Percentiles rank a stretch among this genome's conserved stretches.
Evolutionary conservation across 768 basidiomycete species (phyloP).

Genomic region (Rhizopogon roseolus): DNA sequence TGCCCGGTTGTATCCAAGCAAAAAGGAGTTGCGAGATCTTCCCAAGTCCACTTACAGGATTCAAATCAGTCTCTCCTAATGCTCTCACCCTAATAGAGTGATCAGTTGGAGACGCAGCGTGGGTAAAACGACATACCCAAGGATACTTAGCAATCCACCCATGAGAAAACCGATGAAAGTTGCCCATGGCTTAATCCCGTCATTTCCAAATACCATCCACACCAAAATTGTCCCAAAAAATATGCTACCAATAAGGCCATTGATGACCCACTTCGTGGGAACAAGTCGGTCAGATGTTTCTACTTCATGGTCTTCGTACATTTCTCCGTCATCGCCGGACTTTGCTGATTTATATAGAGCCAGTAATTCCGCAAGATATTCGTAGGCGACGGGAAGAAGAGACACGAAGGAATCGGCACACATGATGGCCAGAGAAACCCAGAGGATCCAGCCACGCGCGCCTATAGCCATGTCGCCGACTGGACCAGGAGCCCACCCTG

Average conservation of each 20-base stretch:
- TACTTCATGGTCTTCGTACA: conserved; percentile 52
- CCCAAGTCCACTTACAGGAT: conserved; percentile 88
- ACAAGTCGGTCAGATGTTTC: conserved; percentile 82
- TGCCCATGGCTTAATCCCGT: conserved; percentile 95
- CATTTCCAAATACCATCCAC: conserved; percentile 84
- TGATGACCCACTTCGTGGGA: conserved; percentile 70
- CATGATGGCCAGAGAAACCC: conserved; percentile 95
- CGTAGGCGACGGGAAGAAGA: conserved; percentile 67
- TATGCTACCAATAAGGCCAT: conserved; percentile 61
- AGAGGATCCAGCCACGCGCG: conserved; percentile 96
- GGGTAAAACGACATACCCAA: conserved; percentile 55
- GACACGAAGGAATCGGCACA: conserved; percentile 87
- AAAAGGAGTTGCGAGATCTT: conserved; percentile 95
- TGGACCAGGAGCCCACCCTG: conserved; percentile 91
- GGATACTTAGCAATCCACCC: conserved; percentile 79
- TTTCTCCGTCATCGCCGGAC: conserved; percentile 13
- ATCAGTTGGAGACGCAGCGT: conserved; percentile 5
- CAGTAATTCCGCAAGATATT: conserved; percentile 38
- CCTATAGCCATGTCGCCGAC: conserved; percentile 85
- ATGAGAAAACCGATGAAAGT: conserved; percentile 79
- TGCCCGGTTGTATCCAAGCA: conserved; percentile 90
- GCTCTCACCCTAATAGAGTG: conserved; percentile 68
- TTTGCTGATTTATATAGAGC: conserved; percentile 23
- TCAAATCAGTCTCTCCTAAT: conserved; percentile 92
- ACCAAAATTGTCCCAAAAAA: conserved; percentile 72